Percentiles rank a stretch among this genome's conserved stretches.
These are phyloP conservation scores for Potentilla sterilis DNA, from an alignment of 306 rosid genomes.

Conservation along the genomic window DNA sequence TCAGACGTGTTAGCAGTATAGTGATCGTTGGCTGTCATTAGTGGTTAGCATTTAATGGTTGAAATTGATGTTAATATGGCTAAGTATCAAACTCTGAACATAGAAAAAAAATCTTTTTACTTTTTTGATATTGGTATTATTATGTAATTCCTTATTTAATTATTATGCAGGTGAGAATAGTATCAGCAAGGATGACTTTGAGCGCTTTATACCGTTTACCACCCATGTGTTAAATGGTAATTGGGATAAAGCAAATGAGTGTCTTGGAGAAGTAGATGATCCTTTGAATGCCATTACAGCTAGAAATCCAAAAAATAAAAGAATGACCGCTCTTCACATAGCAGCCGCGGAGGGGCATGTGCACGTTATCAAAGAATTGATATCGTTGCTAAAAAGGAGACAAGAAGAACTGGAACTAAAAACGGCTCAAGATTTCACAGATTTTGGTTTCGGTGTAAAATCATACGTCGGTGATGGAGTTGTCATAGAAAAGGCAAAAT, in stretches of 20 bases:
- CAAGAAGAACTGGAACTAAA: neutral
- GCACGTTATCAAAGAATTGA: neutral
- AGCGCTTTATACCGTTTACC: neutral
- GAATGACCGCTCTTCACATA: neutral
- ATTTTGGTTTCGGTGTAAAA: neutral
- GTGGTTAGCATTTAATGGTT: too few species aligned
- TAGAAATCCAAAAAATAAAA: neutral
- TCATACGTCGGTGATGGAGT: neutral
- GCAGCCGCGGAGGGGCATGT: neutral
- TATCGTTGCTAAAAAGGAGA: neutral
- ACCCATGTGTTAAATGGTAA: neutral
- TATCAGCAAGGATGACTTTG: neutral
- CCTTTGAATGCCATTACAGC: rapidly evolving
- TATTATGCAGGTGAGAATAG: neutral
- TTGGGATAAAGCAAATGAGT: neutral
- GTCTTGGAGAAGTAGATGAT: neutral
- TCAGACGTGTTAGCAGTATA: too few species aligned
- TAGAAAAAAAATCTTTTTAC: too few species aligned
- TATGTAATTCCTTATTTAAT: too few species aligned
- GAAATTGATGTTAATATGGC: too few species aligned
- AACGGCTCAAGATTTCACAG: neutral
- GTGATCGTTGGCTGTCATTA: too few species aligned
- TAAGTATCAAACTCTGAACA: too few species aligned
- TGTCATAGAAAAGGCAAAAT: neutral
- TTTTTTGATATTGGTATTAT: too few species aligned